Evolutionary conservation across 805 yeast species (phyloP), one percentile per base, ranked within the genome.

Genomic region (Ogataea nitratoaversa): DNA sequence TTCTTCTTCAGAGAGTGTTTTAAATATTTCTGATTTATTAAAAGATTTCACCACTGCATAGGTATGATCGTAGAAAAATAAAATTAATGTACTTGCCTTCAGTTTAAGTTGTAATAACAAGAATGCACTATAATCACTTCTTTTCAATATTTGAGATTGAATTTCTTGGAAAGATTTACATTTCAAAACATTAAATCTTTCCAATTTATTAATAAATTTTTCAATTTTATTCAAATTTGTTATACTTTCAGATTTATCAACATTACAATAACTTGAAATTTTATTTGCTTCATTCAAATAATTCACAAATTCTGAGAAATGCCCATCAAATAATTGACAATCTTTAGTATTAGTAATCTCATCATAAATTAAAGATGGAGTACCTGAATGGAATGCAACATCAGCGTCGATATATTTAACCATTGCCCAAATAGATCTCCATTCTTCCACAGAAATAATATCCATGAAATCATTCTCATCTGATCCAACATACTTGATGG

Each of bases 341-440:
- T 11, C 7, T 6, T 16, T 19, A 3, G 32, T 24, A 6, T 42
- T 33, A 18, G 35, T 30, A 22, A 28, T 30, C 5, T 29, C 17
- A n/a, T 34, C 31, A 3, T 24, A 3, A 3, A 45, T 24, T 24
- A 54, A 25, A 3, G 48, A 43, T 7, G 59, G 58, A 3, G 43
- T 35, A 19, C 61, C 56, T 2, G 60, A 49, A 29, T 42, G 38
- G 36, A 52, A 54, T 13, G 55, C 27, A 18, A 47, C 42, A 18
- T 55, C 48, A 4, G 53, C 42, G 43, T 57, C 61, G 29, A 56
- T 36, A 24, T 45, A 47, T 35, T 41, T 38, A 7, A 56, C 40
- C 16, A 46, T 27, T 5, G 20, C 30, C 51, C 56, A 48, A 13
- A 52, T 43, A 25, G 33, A 40, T 23, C 41, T 20, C 50, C 51